These are phyloP conservation scores for Glonium stellatum DNA, from an alignment of 495 filamentous ascomycete genomes.

Conservation along the genomic window DNA sequence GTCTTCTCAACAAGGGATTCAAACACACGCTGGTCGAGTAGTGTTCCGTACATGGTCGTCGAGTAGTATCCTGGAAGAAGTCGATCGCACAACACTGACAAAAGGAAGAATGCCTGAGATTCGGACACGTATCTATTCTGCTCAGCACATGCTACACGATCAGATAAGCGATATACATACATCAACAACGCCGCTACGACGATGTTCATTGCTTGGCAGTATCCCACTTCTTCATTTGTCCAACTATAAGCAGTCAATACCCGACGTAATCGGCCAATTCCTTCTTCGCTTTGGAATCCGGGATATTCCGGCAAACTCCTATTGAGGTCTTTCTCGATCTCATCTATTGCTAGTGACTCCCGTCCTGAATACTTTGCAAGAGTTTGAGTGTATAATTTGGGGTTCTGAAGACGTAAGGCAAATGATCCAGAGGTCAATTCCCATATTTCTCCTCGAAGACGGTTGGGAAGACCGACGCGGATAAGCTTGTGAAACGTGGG, in stretches of 20 bases:
- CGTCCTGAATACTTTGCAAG: slow-evolving; percentile 71
- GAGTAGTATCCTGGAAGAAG: slow-evolving; percentile 95
- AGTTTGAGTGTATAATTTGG: slow-evolving; percentile 75
- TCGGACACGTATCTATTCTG: slow-evolving; percentile 82
- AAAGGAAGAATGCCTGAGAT: slow-evolving; percentile 86
- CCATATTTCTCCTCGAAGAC: slow-evolving; percentile 91
- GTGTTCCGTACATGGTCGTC: slow-evolving; percentile 95
- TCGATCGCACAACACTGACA: slow-evolving; percentile 86
- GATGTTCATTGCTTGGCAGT: slow-evolving; percentile 99
- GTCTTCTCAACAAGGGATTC: slow-evolving; percentile 96
- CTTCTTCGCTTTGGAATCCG: slow-evolving; percentile 93
- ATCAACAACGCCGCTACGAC: slow-evolving; percentile 93
- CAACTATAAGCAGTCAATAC: slow-evolving; percentile 96
- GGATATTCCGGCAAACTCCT: slow-evolving; percentile 93
- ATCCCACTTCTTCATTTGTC: slow-evolving; percentile 89
- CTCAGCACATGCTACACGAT: slow-evolving; percentile 24
- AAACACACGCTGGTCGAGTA: slow-evolving; percentile 94
- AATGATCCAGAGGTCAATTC: slow-evolving; percentile 87
- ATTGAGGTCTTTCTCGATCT: slow-evolving; percentile 98
- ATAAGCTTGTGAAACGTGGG: slow-evolving; percentile 97
- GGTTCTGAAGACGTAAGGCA: slow-evolving; percentile 77
- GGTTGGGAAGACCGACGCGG: slow-evolving; percentile 87
- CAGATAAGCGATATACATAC: slow-evolving; percentile 37
- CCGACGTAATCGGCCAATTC: slow-evolving; percentile 79
- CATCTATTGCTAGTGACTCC: slow-evolving; percentile 89